Percentiles rank a stretch among this genome's conserved stretches.
phyloP scores from a whole-genome alignment of 116 monocot genomes.

The Iris pallida region DNA sequence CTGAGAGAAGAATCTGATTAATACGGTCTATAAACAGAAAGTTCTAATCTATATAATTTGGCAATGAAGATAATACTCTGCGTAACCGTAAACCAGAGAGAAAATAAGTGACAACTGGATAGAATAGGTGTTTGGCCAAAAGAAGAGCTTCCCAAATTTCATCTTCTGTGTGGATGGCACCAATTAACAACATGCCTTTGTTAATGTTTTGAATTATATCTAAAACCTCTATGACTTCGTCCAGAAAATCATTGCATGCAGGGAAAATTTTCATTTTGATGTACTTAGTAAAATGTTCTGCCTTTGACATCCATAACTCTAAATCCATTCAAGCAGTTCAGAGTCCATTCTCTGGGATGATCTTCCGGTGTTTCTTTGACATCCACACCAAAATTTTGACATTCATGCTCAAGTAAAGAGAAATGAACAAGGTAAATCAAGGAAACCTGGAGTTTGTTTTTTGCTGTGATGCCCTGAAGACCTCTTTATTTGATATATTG shows the following conservation, averaged over 20 bases:
- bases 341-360: constrained; percentile 44
- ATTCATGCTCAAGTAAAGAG: no score
- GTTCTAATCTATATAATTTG: constrained; percentile 25
- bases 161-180: constrained; percentile 66
- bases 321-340: constrained; percentile 72
- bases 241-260: constrained; percentile 9
- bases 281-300: constrained; percentile 72
- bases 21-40: constrained; percentile 73
- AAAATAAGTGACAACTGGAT: constrained; percentile 84
- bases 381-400: no score
- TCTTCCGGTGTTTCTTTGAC: constrained; percentile 76
- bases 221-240: constrained; percentile 41
- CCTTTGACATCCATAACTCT: constrained; percentile 58
- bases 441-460: no score
- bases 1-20: constrained; percentile 76
- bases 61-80: constrained; percentile 35
- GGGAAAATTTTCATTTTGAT: constrained; percentile 29
- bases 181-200: constrained; percentile 62
- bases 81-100: constrained; percentile 73
- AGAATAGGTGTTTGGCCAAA: constrained; percentile 70
- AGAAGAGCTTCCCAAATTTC: constrained; percentile 76
- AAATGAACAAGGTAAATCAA: no score
- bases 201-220: constrained; percentile 52
- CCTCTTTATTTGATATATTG: no score
- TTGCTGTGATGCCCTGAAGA: no score